These are phyloP conservation scores for Pythium grandisporangium DNA, from an alignment of 352 stramenopile genomes.

Conservation along the genomic window DNA sequence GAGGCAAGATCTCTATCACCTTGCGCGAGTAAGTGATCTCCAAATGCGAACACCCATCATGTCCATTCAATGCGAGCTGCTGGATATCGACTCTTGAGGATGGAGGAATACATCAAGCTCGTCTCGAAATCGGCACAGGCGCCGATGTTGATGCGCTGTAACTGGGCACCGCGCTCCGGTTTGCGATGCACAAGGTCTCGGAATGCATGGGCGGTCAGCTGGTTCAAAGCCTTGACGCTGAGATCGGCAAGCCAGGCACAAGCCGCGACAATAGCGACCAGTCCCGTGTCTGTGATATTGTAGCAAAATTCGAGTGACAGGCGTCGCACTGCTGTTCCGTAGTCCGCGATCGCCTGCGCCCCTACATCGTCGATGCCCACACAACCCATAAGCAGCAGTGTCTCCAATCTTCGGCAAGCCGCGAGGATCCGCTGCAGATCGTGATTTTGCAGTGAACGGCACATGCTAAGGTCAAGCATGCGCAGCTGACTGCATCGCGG, in stretches of 20 bases:
- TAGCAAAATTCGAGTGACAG: constrained; percentile 87
- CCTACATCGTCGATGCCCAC: constrained; percentile 58
- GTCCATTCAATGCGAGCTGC: constrained; percentile 63
- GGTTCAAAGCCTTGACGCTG: constrained; percentile 84
- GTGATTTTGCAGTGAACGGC: constrained; percentile 44
- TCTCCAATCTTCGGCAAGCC: constrained; percentile 28
- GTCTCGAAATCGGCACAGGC: constrained; percentile 60
- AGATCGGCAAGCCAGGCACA: constrained; percentile 56
- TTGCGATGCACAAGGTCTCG: constrained; percentile 28
- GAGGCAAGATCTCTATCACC: no score
- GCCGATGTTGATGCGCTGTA: constrained; percentile 56
- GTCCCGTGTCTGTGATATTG: constrained; percentile 67
- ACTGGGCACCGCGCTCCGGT: constrained; percentile 2
- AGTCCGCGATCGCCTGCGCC: constrained; percentile 24
- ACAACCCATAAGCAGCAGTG: constrained; percentile 51
- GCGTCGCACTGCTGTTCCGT: constrained; percentile 25
- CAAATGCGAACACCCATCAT: no score
- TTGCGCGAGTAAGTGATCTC: no score
- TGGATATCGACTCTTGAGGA: constrained; percentile 56
- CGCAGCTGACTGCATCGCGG: constrained; percentile 32
- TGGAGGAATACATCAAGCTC: constrained; percentile 38
- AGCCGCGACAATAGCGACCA: constrained; percentile 32
- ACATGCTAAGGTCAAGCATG: constrained; percentile 71
- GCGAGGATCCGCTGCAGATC: constrained; percentile 35
- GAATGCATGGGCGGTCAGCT: constrained; percentile 62